Evolutionary conservation across 1,139 yeast species (phyloP).

Genomic region (Yamadazyma diddensiae): DNA sequence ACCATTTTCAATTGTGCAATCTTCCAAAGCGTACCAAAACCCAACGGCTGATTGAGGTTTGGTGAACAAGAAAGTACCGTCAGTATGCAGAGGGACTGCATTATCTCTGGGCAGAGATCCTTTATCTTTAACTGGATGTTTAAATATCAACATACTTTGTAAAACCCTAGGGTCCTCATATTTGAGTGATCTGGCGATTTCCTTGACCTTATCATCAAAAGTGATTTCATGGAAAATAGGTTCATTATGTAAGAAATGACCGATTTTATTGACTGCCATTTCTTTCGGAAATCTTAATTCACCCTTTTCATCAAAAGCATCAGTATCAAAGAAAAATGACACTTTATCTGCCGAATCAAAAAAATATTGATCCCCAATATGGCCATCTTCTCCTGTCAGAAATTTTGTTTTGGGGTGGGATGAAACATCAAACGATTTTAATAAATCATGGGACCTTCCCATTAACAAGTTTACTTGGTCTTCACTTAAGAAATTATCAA

Average conservation of each 20-base stretch:
- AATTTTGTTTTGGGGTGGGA: conserved; percentile 73
- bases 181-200: conserved; percentile 51
- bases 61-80: conserved; percentile 70
- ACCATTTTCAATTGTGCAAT: conserved; percentile 66
- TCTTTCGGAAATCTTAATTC: conserved; percentile 51
- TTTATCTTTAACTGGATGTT: conserved; percentile 49
- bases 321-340: conserved; percentile 69
- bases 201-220: conserved; percentile 46
- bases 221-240: conserved; percentile 49
- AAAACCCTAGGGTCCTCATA: conserved; percentile 67
- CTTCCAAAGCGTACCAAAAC: conserved; percentile 81
- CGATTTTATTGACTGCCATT: conserved; percentile 69
- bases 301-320: conserved; percentile 57
- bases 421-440: conserved; percentile 48
- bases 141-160: conserved; percentile 79
- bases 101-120: conserved; percentile 44
- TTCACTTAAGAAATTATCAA: conserved; percentile 51
- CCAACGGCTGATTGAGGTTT: conserved; percentile 73
- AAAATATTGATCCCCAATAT: conserved; percentile 74
- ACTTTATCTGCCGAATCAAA: conserved; percentile 68
- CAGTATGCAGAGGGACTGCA: conserved; percentile 78
- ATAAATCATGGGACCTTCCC: conserved; percentile 41
- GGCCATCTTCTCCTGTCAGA: conserved; percentile 62
- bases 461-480: conserved; percentile 41
- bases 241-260: conserved; percentile 73